Percentiles rank a stretch among this genome's conserved stretches.
Conservation (phyloP, 1,139 yeast species). For the Oligophagozyma castellii region DNA sequence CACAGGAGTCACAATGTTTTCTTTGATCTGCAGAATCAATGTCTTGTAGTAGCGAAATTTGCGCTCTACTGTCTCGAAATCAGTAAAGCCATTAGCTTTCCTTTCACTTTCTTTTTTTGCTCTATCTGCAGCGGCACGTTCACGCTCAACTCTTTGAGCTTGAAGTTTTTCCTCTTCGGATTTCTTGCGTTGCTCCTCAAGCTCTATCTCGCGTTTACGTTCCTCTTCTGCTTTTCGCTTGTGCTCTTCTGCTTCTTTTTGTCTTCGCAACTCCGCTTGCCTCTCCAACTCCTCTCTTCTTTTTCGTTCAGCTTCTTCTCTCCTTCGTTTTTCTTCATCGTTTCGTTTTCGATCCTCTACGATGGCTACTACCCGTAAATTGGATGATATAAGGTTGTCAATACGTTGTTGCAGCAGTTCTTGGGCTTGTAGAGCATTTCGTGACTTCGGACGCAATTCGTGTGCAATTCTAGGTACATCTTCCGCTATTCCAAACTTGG, state of each 20-base stretch:
- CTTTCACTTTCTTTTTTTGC: conserved; percentile 7
- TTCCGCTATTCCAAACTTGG: too few species aligned
- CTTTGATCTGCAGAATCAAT: conserved; percentile 47
- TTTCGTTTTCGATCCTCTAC: not conserved
- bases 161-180: conserved; percentile 8
- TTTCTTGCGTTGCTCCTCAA: conserved; percentile 7
- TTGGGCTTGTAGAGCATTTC: too few species aligned
- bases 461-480: too few species aligned
- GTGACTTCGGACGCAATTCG: too few species aligned
- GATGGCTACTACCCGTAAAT: not conserved
- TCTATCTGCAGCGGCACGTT: conserved; percentile 4
- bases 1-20: conserved; percentile 38
- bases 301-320: conserved; percentile 4
- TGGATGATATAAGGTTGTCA: not conserved
- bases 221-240: conserved; percentile 8
- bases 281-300: not conserved
- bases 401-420: too few species aligned
- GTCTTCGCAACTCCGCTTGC: conserved; percentile 8
- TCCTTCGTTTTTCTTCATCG: conserved; percentile 4
- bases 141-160: conserved; percentile 6
- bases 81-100: conserved; percentile 23
- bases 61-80: conserved; percentile 29
- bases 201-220: conserved; percentile 6
- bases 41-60: conserved; percentile 39
- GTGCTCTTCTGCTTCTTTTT: conserved; percentile 8